A percentile compares a stretch with the other conserved stretches of the same genome.
These are phyloP conservation scores for Triticum urartu DNA, from an alignment of 176 grass and related monocot species.

Conservation along the genomic window DNA sequence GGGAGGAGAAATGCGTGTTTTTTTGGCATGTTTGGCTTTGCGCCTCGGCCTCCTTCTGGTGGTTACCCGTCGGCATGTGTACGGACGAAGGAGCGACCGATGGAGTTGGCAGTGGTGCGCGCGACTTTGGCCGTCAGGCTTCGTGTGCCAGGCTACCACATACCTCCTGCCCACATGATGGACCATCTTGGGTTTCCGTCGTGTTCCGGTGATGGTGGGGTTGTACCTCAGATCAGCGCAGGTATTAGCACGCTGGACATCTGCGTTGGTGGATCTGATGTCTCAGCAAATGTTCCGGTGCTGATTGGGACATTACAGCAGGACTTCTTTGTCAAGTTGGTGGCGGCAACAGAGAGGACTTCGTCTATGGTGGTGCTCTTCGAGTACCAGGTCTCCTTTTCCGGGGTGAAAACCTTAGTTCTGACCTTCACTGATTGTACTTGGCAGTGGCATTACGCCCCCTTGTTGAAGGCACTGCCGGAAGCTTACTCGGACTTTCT, in stretches of 20 bases:
- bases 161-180: background rate
- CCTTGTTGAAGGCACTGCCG: background rate
- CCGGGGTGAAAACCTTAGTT: background rate
- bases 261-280: background rate
- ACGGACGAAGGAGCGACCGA: background rate
- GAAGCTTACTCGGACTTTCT: background rate
- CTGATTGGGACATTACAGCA: background rate
- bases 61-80: background rate
- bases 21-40: background rate
- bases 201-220: background rate
- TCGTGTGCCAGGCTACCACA: background rate
- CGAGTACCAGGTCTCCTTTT: background rate
- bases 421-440: background rate
- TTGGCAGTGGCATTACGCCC: background rate
- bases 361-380: background rate
- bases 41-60: background rate
- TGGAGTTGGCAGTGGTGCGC: background rate
- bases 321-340: background rate
- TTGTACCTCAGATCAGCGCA: background rate
- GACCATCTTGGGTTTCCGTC: background rate
- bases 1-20: background rate
- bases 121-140: background rate
- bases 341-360: background rate
- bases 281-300: background rate
- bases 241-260: background rate